A percentile compares a stretch with the other conserved stretches of the same genome.
Conservation (phyloP, 805 yeast species). For the Candida sakaeoensis region DNA sequence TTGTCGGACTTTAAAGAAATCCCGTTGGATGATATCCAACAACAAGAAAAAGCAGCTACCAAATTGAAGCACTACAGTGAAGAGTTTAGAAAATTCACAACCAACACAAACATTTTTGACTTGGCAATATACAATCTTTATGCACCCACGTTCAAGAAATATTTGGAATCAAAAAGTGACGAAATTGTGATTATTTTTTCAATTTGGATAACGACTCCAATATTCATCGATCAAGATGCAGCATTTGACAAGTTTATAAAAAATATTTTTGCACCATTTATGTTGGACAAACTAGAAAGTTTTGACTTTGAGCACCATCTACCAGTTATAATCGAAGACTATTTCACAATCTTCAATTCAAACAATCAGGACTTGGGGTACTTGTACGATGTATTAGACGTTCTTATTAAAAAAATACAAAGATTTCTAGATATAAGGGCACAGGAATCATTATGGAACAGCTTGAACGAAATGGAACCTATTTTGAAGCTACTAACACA, state of each 20-base stretch:
- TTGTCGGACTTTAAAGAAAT: neutral
- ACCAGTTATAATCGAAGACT: slow-evolving; percentile 1
- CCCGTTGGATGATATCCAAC: neutral
- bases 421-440: neutral
- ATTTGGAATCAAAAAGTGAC: neutral
- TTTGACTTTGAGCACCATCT: neutral
- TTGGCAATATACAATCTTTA: slow-evolving; percentile 4
- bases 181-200: slow-evolving; percentile 2
- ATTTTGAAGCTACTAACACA: neutral
- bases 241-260: slow-evolving; percentile 3
- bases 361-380: slow-evolving; percentile 2
- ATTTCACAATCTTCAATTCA: neutral
- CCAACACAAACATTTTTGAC: neutral
- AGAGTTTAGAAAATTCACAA: neutral
- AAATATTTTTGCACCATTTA: neutral
- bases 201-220: slow-evolving; percentile 2
- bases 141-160: neutral
- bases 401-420: neutral
- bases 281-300: neutral
- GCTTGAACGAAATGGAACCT: neutral
- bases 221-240: slow-evolving; percentile 2
- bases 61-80: neutral
- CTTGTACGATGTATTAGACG: slow-evolving; percentile 1
- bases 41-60: neutral
- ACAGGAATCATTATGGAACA: neutral